Evolutionary conservation across 140 eudicot species (phyloP), one percentile per base, ranked within the genome.

Genomic region (Ambrosia hybrid): DNA sequence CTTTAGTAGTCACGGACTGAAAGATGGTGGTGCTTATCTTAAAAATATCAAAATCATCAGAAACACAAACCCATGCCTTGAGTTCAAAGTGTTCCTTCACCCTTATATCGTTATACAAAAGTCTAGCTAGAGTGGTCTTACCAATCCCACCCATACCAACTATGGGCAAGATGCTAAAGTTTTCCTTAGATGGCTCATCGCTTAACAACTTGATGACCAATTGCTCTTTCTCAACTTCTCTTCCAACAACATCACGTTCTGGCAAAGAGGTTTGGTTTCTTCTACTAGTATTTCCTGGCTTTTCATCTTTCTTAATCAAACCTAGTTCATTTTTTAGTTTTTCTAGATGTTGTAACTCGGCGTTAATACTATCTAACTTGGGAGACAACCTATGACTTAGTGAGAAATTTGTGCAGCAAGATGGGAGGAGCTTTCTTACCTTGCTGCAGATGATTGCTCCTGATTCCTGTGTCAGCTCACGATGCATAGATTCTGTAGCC

Each of bases 41-140:
- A 48, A 1, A 48, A 8, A 48, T 9, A 48, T 48, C 53, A 49
- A 49, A 11, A 10, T 49, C 64, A 14, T 63, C 72, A 3, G 78
- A 62, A 2, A 51, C 71, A 73, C 64, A 61, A 13, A 76, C 74
- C 80, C 80, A 76, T 8, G 51, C 36, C 58, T 45, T 76, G 16
- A 46, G 12, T 16, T 69, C 41, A 76, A 76, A 76, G 7, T 68
- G 39, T 7, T 57, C 69, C 39, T 43, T 33, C 6, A 49, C 55
- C 14, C 3, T 10, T 49, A 4, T 49, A 49, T 49, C 15, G 14
- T 49, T 49, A 49, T 49, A 49, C 10, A 11, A 49, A 49, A 49
- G 55, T 12, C 55, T 49, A 9, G 55, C 55, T 11, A 49, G 55
- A 49, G 55, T 49, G 13, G 55, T 49, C 55, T 49, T 49, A 12